A percentile compares a stretch with the other conserved stretches of the same genome.
Evolutionary conservation across 2,329 filamentous ascomycete species (phyloP).

Genomic region (Xylaria sp.): DNA sequence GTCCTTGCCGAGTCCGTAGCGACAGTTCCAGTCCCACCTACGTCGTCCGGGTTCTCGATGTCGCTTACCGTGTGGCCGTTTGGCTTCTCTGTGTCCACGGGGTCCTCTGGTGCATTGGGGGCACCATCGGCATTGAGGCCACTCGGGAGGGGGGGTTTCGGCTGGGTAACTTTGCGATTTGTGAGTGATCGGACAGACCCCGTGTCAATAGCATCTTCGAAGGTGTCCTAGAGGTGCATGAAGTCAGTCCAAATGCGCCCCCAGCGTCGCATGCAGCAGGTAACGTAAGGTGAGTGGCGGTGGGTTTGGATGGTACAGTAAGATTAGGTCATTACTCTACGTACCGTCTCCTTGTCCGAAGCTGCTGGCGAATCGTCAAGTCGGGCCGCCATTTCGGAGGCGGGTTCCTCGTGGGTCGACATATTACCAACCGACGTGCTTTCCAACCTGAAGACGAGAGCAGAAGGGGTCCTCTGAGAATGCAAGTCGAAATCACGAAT

Average conservation of each 20-base stretch:
- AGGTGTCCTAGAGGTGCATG: constrained; percentile 70
- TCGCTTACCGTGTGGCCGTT: constrained; percentile 39
- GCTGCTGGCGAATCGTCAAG: constrained; percentile 47
- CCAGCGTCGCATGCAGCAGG: constrained; percentile 18
- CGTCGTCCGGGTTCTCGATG: constrained; percentile 39
- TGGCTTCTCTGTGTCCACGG: constrained; percentile 40
- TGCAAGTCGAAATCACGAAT: constrained; percentile 2
- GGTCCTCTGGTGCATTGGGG: constrained; percentile 39
- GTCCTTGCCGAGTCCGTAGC: constrained; percentile 52
- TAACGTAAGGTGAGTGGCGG: constrained; percentile 33
- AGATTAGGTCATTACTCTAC: constrained; percentile 38
- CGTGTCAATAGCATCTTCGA: constrained; percentile 83
- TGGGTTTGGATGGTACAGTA: background rate
- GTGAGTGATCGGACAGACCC: constrained; percentile 73
- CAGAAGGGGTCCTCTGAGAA: constrained; percentile 7
- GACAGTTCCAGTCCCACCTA: constrained; percentile 8
- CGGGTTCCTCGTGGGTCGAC: constrained; percentile 48
- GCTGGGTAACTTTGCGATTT: constrained; percentile 56
- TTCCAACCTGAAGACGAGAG: constrained; percentile 17
- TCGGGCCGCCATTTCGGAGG: constrained; percentile 41
- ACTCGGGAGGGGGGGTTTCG: constrained; percentile 48
- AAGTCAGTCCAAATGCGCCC: constrained; percentile 34
- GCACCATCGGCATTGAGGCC: constrained; percentile 45
- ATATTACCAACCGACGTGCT: constrained; percentile 41
- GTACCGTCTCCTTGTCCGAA: constrained; percentile 56